Percentiles rank a stretch among this genome's conserved stretches.
Evolutionary conservation across 192 early-diverging fungal species (phyloP).

Genomic region (Paraglomus brasilianum): DNA sequence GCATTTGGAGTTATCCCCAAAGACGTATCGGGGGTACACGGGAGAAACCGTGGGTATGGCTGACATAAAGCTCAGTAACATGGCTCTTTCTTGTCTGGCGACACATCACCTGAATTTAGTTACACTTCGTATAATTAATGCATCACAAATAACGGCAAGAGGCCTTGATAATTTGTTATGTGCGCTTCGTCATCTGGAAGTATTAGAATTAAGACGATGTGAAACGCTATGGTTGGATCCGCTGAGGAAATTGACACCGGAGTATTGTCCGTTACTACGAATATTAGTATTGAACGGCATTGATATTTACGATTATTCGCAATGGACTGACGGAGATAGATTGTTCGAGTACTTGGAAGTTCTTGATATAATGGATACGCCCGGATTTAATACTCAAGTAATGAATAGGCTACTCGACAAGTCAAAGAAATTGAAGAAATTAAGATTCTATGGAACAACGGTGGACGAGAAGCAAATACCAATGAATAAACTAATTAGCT

Average conservation of each 20-base stretch:
- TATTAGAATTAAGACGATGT: constrained; percentile 22
- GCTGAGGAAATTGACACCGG: constrained; percentile 10
- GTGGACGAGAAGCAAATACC: neutral
- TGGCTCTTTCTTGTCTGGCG: neutral
- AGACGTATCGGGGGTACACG: too few relatives aligned
- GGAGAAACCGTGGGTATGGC: too few relatives aligned
- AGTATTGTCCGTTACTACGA: constrained; percentile 8
- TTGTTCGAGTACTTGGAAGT: constrained; percentile 10
- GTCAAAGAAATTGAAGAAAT: neutral
- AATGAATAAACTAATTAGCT: neutral
- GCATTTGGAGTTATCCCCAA: constrained; percentile 17
- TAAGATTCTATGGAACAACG: neutral
- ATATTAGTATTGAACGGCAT: constrained; percentile 11
- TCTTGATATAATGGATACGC: neutral
- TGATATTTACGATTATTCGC: neutral
- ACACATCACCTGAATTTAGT: constrained; percentile 16
- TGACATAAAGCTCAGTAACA: constrained; percentile 9
- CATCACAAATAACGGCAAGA: constrained; percentile 13
- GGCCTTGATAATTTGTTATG: constrained; percentile 12
- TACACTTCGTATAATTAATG: constrained; percentile 14
- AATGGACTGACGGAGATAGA: neutral
- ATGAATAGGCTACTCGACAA: neutral
- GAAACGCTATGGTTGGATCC: neutral
- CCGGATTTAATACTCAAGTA: neutral
- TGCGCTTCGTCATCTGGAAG: constrained; percentile 3